phyloP scores from a whole-genome alignment of 75 land plant genomes.

The Picea sitchensis region DNA sequence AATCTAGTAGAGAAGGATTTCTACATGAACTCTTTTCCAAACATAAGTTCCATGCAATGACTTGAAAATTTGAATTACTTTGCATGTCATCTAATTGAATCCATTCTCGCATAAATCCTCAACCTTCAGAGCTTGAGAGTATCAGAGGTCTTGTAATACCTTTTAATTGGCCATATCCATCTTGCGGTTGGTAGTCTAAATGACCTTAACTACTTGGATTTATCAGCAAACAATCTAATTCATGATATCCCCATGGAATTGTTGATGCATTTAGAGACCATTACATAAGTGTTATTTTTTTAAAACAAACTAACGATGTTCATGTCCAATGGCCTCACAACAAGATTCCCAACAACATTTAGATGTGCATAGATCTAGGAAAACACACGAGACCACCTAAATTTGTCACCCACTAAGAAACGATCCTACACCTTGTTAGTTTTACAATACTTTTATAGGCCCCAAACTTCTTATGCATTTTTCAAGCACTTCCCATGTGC shows the following conservation, averaged over 20 bases:
- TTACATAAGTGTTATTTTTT: constrained; percentile 50
- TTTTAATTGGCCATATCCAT: constrained; percentile 49
- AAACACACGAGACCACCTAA: no score
- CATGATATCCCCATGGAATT: constrained; percentile 44
- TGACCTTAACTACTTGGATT: constrained; percentile 41
- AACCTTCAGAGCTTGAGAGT: not conserved
- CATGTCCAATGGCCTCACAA: constrained; percentile 6
- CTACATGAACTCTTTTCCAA: no score
- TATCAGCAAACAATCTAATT: constrained; percentile 60
- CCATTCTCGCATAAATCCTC: constrained; percentile 38
- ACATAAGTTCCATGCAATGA: constrained; percentile 10
- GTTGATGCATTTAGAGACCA: not conserved
- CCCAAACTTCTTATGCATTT: no score
- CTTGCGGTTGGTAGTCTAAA: not conserved
- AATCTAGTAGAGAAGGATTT: constrained; percentile 51
- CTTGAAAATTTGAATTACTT: constrained; percentile 70
- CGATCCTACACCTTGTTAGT: no score
- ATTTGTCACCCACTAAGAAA: no score
- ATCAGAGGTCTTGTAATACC: constrained; percentile 55
- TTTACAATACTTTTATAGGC: no score
- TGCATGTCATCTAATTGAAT: constrained; percentile 32
- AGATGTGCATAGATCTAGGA: constrained; percentile 11
- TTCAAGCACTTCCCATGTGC: no score
- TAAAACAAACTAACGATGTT: constrained; percentile 37
- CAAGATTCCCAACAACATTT: constrained; percentile 24